A percentile compares a stretch with the other conserved stretches of the same genome.
phyloP scores from a whole-genome alignment of 768 basidiomycete genomes.

The Rhizopogon vesiculosus region DNA sequence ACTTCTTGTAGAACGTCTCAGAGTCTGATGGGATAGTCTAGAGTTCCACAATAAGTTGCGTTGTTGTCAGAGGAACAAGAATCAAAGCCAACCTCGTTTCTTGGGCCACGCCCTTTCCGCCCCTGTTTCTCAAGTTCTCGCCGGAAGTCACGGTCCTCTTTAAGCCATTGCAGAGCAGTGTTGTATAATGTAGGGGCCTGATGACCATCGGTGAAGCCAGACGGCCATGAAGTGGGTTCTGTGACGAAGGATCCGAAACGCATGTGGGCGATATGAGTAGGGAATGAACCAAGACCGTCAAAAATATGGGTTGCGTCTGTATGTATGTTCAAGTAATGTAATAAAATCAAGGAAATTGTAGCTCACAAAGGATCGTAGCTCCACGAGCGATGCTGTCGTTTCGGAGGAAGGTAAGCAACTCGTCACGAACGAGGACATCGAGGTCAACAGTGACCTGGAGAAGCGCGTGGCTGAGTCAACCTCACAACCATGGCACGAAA shows the following conservation, averaged over 20 bases:
- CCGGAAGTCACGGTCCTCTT: constrained; percentile 71
- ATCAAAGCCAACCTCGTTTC: constrained; percentile 42
- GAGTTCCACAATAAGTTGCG: constrained; percentile 3
- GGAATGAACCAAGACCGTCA: constrained; percentile 87
- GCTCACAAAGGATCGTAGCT: constrained; percentile 83
- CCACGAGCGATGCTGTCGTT: constrained; percentile 73
- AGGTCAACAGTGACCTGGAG: constrained; percentile 91
- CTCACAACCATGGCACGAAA: neutral
- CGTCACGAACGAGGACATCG: constrained; percentile 90
- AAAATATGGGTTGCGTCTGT: constrained; percentile 96
- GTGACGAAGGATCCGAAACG: constrained; percentile 73
- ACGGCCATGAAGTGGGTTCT: constrained; percentile 67
- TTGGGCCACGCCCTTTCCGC: constrained; percentile 58
- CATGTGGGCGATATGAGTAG: constrained; percentile 92
- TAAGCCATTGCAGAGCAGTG: constrained; percentile 83
- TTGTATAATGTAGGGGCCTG: constrained; percentile 45
- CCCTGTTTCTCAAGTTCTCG: constrained; percentile 53
- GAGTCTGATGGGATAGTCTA: constrained; percentile 67
- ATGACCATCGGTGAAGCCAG: constrained; percentile 25
- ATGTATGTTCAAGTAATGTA: constrained; percentile 2
- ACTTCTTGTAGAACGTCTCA: constrained; percentile 86
- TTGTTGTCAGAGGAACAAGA: neutral
- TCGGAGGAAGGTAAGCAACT: constrained; percentile 85
- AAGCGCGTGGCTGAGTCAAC: constrained; percentile 3
- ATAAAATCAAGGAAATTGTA: constrained; percentile 6